A percentile compares a stretch with the other conserved stretches of the same genome.
Conservation (phyloP, 164 flowering plant genomes). For the Cinnamomum micranthum region DNA sequence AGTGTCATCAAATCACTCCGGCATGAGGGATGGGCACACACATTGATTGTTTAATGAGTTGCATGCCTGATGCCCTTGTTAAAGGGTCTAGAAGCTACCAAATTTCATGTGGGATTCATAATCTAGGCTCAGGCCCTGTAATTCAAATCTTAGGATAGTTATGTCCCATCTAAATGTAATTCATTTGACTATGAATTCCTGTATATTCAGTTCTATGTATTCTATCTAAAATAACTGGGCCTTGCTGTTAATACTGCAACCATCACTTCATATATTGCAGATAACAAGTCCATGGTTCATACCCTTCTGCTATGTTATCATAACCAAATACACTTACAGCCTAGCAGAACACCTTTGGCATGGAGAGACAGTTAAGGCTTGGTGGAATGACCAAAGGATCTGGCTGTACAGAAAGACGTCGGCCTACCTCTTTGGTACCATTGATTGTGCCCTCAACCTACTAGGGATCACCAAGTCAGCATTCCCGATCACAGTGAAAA, state of each 20-base stretch:
- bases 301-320: conserved; percentile 48
- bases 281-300: conserved; percentile 60
- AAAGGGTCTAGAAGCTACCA: too few species aligned
- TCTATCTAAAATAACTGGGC: not conserved
- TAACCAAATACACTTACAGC: conserved; percentile 25
- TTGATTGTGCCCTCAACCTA: conserved; percentile 36
- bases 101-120: too few species aligned
- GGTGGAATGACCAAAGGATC: conserved; percentile 74
- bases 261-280: conserved; percentile 20
- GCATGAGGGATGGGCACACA: too few species aligned
- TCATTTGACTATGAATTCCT: not conserved
- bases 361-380: conserved; percentile 50
- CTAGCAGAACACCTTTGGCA: conserved; percentile 37
- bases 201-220: too few species aligned
- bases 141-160: too few species aligned
- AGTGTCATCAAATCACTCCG: too few species aligned
- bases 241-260: not conserved
- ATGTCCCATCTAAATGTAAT: too few species aligned
- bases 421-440: conserved; percentile 49
- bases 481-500: conserved; percentile 54
- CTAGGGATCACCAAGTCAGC: conserved; percentile 34
- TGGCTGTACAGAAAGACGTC: conserved; percentile 63
- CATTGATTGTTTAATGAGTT: too few species aligned
- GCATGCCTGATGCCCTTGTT: too few species aligned
- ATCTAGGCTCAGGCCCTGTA: too few species aligned